Percentiles rank a stretch among this genome's conserved stretches.
Conservation (phyloP, 495 filamentous ascomycete genomes). For the Cercophora newfieldiana region DNA sequence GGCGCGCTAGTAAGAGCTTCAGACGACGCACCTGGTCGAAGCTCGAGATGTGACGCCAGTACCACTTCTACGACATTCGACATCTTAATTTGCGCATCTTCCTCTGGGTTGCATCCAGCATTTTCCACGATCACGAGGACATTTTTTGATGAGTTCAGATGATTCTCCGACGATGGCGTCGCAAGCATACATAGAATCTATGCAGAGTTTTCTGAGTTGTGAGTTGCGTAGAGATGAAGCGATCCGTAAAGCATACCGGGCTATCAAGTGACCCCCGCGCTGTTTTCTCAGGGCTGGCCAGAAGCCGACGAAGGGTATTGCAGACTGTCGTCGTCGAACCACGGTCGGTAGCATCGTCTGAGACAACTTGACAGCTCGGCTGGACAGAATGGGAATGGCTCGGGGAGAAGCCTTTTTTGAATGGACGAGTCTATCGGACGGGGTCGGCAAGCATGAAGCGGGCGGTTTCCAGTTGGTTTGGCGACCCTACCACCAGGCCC, state of each 20-base stretch:
- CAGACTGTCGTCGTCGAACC: not conserved
- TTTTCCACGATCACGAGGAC: not conserved
- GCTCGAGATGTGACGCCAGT: too few species aligned
- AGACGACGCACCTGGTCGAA: not conserved
- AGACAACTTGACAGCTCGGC: not conserved
- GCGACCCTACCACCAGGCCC: not conserved
- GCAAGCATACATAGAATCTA: not conserved
- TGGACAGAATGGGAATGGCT: not conserved
- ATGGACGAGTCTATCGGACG: not conserved
- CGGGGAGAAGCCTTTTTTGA: not conserved
- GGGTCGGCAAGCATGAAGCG: conserved; percentile 13
- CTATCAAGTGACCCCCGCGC: not conserved
- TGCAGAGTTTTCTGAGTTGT: not conserved
- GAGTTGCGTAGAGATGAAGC: not conserved
- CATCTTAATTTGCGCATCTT: too few species aligned
- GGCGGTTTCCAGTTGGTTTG: conserved; percentile 21
- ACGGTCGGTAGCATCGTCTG: not conserved
- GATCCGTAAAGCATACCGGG: not conserved
- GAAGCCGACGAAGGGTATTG: not conserved
- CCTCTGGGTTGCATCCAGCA: not conserved
- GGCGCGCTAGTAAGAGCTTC: not conserved
- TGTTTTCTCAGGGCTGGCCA: not conserved
- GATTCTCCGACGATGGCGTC: not conserved
- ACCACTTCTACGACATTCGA: too few species aligned
- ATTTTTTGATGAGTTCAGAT: not conserved